Base-by-base conservation (phyloP, 2,329 filamentous ascomycete genomes). In the Aspergillus candidus region DNA sequence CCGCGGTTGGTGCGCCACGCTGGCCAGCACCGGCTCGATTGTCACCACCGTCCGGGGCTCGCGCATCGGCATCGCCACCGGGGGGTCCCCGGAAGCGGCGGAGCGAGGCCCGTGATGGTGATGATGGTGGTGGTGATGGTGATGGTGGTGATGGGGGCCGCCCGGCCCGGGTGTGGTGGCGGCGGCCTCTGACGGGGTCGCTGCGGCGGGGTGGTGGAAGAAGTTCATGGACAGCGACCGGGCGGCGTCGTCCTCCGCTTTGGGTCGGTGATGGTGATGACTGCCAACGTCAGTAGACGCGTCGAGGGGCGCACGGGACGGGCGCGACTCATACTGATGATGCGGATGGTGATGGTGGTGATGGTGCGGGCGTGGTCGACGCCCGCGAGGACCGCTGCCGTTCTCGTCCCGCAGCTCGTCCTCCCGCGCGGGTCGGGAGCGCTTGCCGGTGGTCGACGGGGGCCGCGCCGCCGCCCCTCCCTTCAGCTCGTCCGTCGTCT, bases 341-440 rank as follows among this genome's bases (percentile, higher is more conserved):
- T 75, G 22, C 22, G 22, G 22, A 27, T 27, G 22, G 7, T 27
- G 22, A 10, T 27, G 22, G 7, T 27, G 73, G 53, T 84, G 82
- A 49, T 84, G 79, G 46, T 27, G 22, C 22, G 22, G 22, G 22
- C 22, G 22, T 5, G 22, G 22, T 8, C 22, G 22, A 27, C 22
- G 22, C 22, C 22, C 22, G 7, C 22, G 22, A 7, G 22, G 22
- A 29, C 74, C 73, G 50, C 77, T 78, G 27, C 65, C 65, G 3
- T 88, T 84, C 35, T 93, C 88, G 41, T 94, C 86, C 59, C 88
- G 88, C 2, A 83, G 71, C 63, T 88, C 87, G 22, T 27, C 22
- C 22, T 27, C 22, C 22, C 22, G 22, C 22, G 22, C 8, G 22
- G 22, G 7, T 49, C 86, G 62, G 15, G 65, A 75, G 45, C 83